Conservation (phyloP, 2,329 filamentous ascomycete genomes). For the Colletotrichum spaethianum region DNA sequence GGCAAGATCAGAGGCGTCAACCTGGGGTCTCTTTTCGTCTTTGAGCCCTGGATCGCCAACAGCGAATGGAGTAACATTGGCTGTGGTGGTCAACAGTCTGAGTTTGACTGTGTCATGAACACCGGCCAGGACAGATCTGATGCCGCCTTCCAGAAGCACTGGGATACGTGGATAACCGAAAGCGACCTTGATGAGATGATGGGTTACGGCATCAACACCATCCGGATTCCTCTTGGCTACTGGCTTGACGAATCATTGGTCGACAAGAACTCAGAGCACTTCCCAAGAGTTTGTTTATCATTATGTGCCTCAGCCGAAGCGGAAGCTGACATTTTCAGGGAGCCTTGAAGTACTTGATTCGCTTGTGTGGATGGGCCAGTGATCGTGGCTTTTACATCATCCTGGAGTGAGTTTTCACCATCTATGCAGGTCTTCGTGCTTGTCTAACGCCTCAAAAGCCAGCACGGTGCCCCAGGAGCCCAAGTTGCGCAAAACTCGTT, state of each 20-base stretch:
- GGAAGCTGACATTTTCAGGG: conserved; percentile 48
- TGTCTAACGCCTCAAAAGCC: conserved; percentile 28
- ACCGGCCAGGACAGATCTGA: conserved; percentile 63
- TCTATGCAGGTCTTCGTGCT: neutral
- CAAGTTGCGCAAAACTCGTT: conserved; percentile 62
- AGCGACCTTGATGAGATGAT: conserved; percentile 64
- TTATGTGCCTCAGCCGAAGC: rapidly evolving
- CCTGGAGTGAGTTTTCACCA: conserved; percentile 52
- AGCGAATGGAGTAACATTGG: conserved; percentile 63
- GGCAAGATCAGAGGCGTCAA: conserved; percentile 69
- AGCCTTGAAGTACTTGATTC: conserved; percentile 61
- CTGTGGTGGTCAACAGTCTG: conserved; percentile 60
- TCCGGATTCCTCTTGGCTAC: conserved; percentile 69
- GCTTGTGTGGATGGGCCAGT: conserved; percentile 62
- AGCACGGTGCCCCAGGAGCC: conserved; percentile 66
- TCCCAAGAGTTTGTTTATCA: conserved; percentile 52
- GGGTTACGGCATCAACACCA: conserved; percentile 65
- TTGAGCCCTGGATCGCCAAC: conserved; percentile 68
- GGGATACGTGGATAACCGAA: conserved; percentile 64
- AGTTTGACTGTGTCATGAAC: conserved; percentile 67
- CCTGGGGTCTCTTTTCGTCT: conserved; percentile 65
- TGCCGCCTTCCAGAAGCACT: conserved; percentile 63
- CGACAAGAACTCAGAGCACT: conserved; percentile 62
- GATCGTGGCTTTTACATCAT: conserved; percentile 67
- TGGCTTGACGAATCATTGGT: conserved; percentile 68